These are phyloP conservation scores for Claviceps pusilla DNA, from an alignment of 2,329 filamentous ascomycete genomes.

Conservation along the genomic window DNA sequence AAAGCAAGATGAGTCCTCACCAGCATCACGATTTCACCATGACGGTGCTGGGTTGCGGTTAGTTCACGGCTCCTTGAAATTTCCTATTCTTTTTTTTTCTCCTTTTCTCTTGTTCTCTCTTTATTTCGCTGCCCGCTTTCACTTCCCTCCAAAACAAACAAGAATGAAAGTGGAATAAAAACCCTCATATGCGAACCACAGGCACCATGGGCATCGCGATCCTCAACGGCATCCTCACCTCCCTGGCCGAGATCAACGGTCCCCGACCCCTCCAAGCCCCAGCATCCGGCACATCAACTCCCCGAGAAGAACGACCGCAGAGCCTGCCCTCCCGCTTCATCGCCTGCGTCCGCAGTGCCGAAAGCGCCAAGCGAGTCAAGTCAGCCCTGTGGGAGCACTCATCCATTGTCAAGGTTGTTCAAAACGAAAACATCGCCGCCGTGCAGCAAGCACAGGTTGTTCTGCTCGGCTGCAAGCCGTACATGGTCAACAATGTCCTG, in stretches of 20 bases:
- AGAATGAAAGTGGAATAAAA: background rate
- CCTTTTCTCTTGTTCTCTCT: too few species aligned
- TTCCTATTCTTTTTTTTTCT: slow-evolving; percentile 1
- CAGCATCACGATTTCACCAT: slow-evolving; percentile 47
- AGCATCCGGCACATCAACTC: slow-evolving; percentile 27
- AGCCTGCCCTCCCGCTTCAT: slow-evolving; percentile 62
- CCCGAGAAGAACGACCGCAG: slow-evolving; percentile 33
- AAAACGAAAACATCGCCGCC: slow-evolving; percentile 56
- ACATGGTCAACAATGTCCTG: slow-evolving; percentile 56
- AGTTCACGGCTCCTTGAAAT: slow-evolving; percentile 14
- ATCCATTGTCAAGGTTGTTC: slow-evolving; percentile 47
- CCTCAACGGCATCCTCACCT: slow-evolving; percentile 62
- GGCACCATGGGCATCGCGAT: slow-evolving; percentile 79
- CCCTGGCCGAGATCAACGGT: slow-evolving; percentile 40
- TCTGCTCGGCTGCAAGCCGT: slow-evolving; percentile 68
- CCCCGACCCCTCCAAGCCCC: slow-evolving; percentile 29
- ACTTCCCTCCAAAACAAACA: background rate
- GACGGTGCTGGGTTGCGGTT: slow-evolving; percentile 70
- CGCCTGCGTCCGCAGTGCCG: slow-evolving; percentile 60
- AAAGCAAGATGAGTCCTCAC: slow-evolving; percentile 8
- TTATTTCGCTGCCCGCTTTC: background rate
- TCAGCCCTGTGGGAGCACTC: slow-evolving; percentile 49
- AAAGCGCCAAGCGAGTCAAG: slow-evolving; percentile 54
- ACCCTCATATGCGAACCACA: slow-evolving; percentile 17
- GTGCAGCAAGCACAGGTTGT: slow-evolving; percentile 56